Conservation (phyloP, 2,329 filamentous ascomycete species). For the Incumbomyces lentus region DNA sequence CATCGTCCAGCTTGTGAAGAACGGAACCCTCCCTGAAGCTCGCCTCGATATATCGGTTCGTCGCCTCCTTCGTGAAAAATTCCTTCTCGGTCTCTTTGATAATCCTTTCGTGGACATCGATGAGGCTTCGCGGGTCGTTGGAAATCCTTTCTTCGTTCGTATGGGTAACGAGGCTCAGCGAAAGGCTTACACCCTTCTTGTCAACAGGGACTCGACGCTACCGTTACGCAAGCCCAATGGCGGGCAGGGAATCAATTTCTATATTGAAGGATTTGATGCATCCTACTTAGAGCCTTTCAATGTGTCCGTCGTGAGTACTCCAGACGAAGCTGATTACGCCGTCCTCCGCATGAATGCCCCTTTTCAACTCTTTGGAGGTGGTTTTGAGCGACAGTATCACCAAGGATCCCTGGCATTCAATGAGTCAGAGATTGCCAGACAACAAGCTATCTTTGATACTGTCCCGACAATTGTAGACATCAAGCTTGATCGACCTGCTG, state of each 20-base stretch:
- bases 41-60: constrained; percentile 40
- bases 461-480: constrained; percentile 13
- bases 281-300: background rate
- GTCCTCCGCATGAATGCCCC: constrained; percentile 6
- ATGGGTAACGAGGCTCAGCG: constrained; percentile 7
- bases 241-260: background rate
- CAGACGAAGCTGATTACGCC: constrained; percentile 7
- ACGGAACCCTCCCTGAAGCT: constrained; percentile 29
- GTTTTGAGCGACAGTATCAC: constrained; percentile 9
- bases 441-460: constrained; percentile 1
- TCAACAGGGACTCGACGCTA: constrained; percentile 7
- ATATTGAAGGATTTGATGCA: constrained; percentile 8
- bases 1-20: constrained; percentile 20
- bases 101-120: constrained; percentile 38
- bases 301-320: background rate
- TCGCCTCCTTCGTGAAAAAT: constrained; percentile 41
- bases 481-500: constrained; percentile 18
- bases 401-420: constrained; percentile 7
- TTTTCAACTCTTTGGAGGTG: constrained; percentile 7
- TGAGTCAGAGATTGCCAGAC: constrained; percentile 2
- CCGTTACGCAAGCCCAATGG: background rate
- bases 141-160: constrained; percentile 7
- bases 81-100: constrained; percentile 43
- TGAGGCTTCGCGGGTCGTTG: constrained; percentile 2
- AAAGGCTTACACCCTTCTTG: constrained; percentile 9